A percentile compares a stretch with the other conserved stretches of the same genome.
Conservation (phyloP, 1,284 basidiomycete species). For the Apiotrichum siamense region DNA sequence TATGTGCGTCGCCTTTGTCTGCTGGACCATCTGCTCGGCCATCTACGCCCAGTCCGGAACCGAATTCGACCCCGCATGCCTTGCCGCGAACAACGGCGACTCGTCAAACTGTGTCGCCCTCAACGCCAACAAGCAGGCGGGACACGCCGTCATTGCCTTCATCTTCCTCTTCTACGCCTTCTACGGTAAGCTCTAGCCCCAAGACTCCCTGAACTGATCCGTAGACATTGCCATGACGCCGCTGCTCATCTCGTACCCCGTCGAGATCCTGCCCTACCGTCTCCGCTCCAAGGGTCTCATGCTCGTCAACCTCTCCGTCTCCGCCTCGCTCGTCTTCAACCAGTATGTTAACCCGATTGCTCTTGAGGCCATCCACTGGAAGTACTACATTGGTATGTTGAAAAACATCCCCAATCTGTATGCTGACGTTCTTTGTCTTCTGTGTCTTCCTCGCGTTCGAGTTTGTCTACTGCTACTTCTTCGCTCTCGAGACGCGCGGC, state of each 20-base stretch:
- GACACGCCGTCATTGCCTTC: slow-evolving; percentile 17
- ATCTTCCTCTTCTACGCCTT: slow-evolving; percentile 43
- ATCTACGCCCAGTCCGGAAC: slow-evolving; percentile 44
- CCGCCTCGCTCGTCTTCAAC: slow-evolving; percentile 39
- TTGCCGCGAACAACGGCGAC: slow-evolving; percentile 47
- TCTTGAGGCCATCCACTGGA: slow-evolving; percentile 26
- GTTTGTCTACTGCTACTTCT: slow-evolving; percentile 44
- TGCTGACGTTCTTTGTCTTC: too few species aligned
- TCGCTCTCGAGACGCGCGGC: slow-evolving; percentile 39
- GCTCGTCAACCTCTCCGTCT: slow-evolving; percentile 46
- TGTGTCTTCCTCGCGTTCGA: too few species aligned
- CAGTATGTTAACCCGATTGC: slow-evolving; percentile 46
- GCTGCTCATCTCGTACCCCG: slow-evolving; percentile 16
- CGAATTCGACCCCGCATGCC: slow-evolving; percentile 15
- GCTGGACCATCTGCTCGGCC: slow-evolving; percentile 67
- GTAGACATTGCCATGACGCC: slow-evolving; percentile 43
- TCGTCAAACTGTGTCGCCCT: slow-evolving; percentile 44
- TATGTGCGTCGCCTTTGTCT: slow-evolving; percentile 52
- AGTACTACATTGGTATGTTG: slow-evolving; percentile 40
- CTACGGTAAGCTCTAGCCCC: slow-evolving; percentile 19
- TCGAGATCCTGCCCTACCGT: slow-evolving; percentile 23
- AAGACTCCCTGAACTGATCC: neutral
- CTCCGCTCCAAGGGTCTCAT: slow-evolving; percentile 73
- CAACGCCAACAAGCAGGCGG: slow-evolving; percentile 11
- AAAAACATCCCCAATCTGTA: too few species aligned